Conservation (phyloP, 106 monocot genomes). For the Dioscorea zingiberensis region DNA sequence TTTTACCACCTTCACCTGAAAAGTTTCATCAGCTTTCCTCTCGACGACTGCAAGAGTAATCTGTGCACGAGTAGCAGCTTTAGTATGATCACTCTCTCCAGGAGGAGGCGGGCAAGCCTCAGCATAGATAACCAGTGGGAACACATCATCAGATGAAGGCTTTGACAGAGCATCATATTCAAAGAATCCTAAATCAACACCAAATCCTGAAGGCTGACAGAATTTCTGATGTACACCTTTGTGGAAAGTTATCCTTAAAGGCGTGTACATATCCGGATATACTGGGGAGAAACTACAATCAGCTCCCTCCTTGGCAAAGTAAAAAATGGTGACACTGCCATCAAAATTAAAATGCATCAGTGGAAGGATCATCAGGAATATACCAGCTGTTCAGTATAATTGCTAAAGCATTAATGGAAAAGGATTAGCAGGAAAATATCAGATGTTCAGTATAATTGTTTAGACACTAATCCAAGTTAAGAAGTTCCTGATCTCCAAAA, state of each 20-base stretch:
- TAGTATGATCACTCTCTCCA: constrained; percentile 6
- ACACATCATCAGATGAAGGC: constrained; percentile 44
- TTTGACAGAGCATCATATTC: constrained; percentile 68
- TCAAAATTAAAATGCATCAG: neutral
- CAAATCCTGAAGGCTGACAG: constrained; percentile 62
- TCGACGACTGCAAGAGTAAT: constrained; percentile 77
- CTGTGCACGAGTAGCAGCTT: constrained; percentile 38
- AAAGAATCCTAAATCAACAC: constrained; percentile 87
- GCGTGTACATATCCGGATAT: constrained; percentile 36
- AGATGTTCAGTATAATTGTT: no score
- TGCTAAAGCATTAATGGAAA: neutral
- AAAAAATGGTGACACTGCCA: constrained; percentile 79
- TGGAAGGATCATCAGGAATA: no score
- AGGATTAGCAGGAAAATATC: no score
- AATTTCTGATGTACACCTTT: constrained; percentile 71
- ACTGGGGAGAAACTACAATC: constrained; percentile 33
- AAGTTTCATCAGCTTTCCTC: constrained; percentile 35
- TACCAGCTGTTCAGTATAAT: no score
- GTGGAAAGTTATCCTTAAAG: constrained; percentile 46
- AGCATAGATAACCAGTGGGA: constrained; percentile 75
- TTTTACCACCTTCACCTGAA: constrained; percentile 64
- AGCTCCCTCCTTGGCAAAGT: constrained; percentile 82
- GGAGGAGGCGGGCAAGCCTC: constrained; percentile 19
- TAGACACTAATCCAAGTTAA: no score
- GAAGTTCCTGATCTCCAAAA: no score